Base-by-base conservation (phyloP, 345 rosid genomes). In the Lepidium aucheri region DNA sequence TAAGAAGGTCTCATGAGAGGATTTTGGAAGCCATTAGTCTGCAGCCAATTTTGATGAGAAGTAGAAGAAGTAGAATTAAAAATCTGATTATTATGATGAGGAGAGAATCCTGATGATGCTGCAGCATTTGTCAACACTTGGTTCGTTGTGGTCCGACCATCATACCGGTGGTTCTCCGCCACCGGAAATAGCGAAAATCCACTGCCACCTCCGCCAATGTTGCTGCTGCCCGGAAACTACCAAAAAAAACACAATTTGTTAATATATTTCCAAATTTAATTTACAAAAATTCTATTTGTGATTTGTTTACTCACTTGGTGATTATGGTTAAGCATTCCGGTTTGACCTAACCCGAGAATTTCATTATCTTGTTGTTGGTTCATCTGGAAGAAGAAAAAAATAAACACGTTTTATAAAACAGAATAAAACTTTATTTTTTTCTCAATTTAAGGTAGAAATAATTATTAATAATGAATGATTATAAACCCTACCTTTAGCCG, bases 21-120 rank as follows among this genome's bases (percentile, higher is more conserved):
- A 68, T 74, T 59, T 55, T 62, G 74, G 59, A 55, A 68, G 18
- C 70, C 74, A 74, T 74, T 74, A n/a, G 60, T 28, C 74, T 74
- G 74, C 74, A 68, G 69, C 78, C 74, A 74, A 42, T 74, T 74
- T 56, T 63, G 78, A 46, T 68, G 78, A 63, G 73, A 67, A 52
- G 68, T 16, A 18, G 59, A 52, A 52, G 45, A 20, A 20, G 22
- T 51, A 13, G 72, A 45, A 38, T 67, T 60, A 74, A 53, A 74
- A 46, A 66, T 73, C 77, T 74, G 74, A 46, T 66, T 66, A 20
- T 73, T 67, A 74, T 67, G 68, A 67, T 84, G 96, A 67, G 79
- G 85, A 49, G 88, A 85, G 98, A 93, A 93, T 93, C 98, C 97
- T 93, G 98, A 93, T 93, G 98, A 93, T 93, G 99, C 99, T 93